A percentile compares a stretch with the other conserved stretches of the same genome.
Conservation (phyloP, 306 rosid genomes). For the Rosa rugosa region DNA sequence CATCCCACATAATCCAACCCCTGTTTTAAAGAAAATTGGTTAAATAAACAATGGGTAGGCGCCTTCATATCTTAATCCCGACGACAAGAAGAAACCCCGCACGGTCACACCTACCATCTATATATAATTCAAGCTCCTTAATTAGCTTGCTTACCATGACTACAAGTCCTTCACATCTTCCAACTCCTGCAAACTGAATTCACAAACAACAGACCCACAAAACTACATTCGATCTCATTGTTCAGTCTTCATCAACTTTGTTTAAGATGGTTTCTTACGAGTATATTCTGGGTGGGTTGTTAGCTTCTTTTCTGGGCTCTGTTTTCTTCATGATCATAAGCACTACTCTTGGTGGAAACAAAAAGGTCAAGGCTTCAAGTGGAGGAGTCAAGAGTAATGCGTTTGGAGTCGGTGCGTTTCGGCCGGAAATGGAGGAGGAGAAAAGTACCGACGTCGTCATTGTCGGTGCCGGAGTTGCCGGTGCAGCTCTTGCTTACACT, state of each 20-base stretch:
- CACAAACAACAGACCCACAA: neutral
- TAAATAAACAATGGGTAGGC: too few relatives aligned
- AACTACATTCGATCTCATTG: neutral
- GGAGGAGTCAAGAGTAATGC: neutral
- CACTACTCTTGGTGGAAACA: conserved; percentile 28
- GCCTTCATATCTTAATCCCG: too few relatives aligned
- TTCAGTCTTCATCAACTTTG: neutral
- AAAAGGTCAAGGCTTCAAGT: conserved; percentile 16
- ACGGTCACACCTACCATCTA: too few relatives aligned
- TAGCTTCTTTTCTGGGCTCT: conserved; percentile 43
- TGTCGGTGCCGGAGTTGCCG: conserved; percentile 94
- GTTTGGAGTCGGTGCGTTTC: neutral
- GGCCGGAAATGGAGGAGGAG: conserved; percentile 9
- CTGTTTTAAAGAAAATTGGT: too few relatives aligned
- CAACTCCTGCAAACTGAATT: neutral
- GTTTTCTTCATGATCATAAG: conserved; percentile 32
- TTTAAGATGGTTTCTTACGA: conserved; percentile 43
- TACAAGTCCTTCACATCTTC: neutral
- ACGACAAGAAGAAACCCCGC: neutral
- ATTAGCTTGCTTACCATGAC: neutral
- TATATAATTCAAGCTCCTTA: neutral
- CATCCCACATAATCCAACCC: too few relatives aligned
- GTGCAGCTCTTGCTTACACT: conserved; percentile 88
- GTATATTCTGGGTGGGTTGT: conserved; percentile 35
- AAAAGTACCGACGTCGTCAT: conserved; percentile 46